Conservation (phyloP, 202 grass and related monocot genomes). For the Panicum hallii region DNA sequence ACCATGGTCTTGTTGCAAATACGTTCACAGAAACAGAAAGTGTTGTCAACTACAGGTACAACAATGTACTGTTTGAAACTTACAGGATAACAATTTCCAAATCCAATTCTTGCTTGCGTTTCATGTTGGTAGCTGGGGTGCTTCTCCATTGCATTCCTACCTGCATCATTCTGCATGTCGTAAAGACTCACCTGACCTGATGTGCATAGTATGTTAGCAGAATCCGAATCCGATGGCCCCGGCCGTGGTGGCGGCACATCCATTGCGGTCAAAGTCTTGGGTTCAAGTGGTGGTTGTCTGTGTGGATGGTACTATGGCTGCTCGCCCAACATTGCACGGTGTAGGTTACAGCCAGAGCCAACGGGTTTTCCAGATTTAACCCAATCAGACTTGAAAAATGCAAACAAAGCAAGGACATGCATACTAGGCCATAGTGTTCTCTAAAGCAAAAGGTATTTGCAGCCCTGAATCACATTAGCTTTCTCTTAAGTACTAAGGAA, state of each 20-base stretch:
- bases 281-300: neutral
- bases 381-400: neutral
- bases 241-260: too few relatives aligned
- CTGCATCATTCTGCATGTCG: neutral
- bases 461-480: neutral
- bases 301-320: too few relatives aligned
- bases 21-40: neutral
- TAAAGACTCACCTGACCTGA: neutral
- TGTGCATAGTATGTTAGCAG: too few relatives aligned
- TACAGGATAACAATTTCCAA: neutral
- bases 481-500: slow-evolving; percentile 46
- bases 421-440: neutral
- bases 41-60: slow-evolving; percentile 19
- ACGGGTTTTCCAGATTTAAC: neutral
- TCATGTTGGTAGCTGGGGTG: neutral
- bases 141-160: neutral
- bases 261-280: neutral
- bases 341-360: too few relatives aligned
- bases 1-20: slow-evolving; percentile 31
- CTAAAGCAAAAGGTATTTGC: neutral
- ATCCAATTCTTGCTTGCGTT: neutral
- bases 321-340: too few relatives aligned
- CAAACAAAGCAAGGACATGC: slow-evolving; percentile 12
- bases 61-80: neutral
- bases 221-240: too few relatives aligned